Conservation (phyloP, 2,329 filamentous ascomycete genomes). For the Fusarium citri region DNA sequence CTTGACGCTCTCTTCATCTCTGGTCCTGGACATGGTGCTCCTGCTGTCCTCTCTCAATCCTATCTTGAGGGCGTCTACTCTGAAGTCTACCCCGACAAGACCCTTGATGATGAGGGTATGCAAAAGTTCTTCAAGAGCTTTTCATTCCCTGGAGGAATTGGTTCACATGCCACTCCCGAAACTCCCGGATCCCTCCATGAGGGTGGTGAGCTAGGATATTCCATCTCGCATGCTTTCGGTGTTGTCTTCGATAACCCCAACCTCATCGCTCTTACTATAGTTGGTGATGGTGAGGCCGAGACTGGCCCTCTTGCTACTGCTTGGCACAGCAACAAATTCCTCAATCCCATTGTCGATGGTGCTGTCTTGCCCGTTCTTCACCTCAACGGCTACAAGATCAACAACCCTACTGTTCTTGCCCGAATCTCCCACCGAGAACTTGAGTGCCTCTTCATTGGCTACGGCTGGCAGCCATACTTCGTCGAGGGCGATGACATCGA, state of each 20-base stretch:
- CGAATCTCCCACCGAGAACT: constrained; percentile 81
- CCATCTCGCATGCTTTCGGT: constrained; percentile 82
- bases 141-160: constrained; percentile 83
- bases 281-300: constrained; percentile 85
- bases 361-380: constrained; percentile 82
- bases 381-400: constrained; percentile 88
- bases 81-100: constrained; percentile 81
- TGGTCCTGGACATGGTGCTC: constrained; percentile 82
- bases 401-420: constrained; percentile 79
- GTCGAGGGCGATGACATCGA: constrained; percentile 80
- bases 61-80: constrained; percentile 83
- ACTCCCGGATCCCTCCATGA: constrained; percentile 83
- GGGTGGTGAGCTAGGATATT: constrained; percentile 85
- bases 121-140: constrained; percentile 85
- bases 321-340: constrained; percentile 86
- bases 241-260: constrained; percentile 80
- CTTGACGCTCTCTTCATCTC: constrained; percentile 79
- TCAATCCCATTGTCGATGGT: constrained; percentile 82
- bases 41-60: constrained; percentile 79
- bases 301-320: constrained; percentile 82
- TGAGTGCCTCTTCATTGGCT: constrained; percentile 75
- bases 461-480: constrained; percentile 84
- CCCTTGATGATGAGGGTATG: constrained; percentile 75
- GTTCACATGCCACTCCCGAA: constrained; percentile 82
- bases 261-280: constrained; percentile 80